A percentile compares a stretch with the other conserved stretches of the same genome.
These are phyloP conservation scores for Tylopilus rubrobrunneus DNA, from an alignment of 768 basidiomycete genomes.

Conservation along the genomic window DNA sequence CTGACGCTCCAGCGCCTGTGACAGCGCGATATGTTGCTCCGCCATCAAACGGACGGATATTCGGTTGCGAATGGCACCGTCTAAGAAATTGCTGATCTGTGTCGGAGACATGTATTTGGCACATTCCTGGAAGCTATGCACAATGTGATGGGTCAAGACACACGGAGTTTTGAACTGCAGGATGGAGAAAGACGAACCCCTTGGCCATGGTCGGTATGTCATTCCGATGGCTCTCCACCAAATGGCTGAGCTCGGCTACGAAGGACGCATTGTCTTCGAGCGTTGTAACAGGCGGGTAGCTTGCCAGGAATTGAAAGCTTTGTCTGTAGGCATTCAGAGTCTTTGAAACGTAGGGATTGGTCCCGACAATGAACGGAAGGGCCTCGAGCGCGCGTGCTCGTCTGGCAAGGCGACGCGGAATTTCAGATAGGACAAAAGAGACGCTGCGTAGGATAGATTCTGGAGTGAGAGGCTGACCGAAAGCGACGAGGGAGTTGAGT, in stretches of 20 bases:
- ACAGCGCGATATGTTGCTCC: conserved; percentile 86
- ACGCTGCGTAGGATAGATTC: conserved; percentile 74
- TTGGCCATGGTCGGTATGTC: conserved; percentile 91
- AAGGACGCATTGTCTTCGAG: conserved; percentile 70
- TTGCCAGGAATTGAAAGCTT: conserved; percentile 68
- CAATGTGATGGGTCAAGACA: background rate
- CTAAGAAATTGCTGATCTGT: conserved; percentile 77
- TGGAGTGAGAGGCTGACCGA: conserved; percentile 67
- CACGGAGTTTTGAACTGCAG: background rate
- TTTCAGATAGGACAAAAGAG: conserved; percentile 67
- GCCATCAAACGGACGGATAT: conserved; percentile 86
- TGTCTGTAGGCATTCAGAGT: conserved; percentile 64
- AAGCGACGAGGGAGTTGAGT: conserved; percentile 68
- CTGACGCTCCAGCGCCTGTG: conserved; percentile 55
- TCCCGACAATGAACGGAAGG: conserved; percentile 85
- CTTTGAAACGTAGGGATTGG: conserved; percentile 80
- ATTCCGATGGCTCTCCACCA: conserved; percentile 77
- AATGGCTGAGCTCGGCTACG: conserved; percentile 57
- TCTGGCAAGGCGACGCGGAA: conserved; percentile 71
- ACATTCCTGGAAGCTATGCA: conserved; percentile 76
- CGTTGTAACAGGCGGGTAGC: conserved; percentile 58
- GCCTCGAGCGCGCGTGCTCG: conserved; percentile 71
- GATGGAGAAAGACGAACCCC: conserved; percentile 47
- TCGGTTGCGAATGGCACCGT: conserved; percentile 80
- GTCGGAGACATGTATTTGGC: conserved; percentile 76